A percentile compares a stretch with the other conserved stretches of the same genome.
phyloP scores from a whole-genome alignment of 345 rosid species.

The Eucalyptus erythrocorys region DNA sequence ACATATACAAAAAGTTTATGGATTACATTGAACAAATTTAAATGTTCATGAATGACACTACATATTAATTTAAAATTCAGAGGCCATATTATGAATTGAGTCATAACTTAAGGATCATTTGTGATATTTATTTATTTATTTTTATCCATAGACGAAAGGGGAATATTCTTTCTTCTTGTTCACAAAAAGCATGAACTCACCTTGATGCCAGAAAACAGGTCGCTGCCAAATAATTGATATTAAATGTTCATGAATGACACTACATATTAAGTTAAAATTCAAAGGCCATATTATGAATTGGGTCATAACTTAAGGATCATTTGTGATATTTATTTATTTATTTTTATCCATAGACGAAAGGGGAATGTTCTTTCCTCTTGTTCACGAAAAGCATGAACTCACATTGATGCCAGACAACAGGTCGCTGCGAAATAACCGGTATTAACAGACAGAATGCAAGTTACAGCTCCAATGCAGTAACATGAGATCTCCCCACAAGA shows the following conservation, averaged over 20 bases:
- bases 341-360: not conserved
- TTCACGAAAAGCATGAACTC: not conserved
- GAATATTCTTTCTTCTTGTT: not conserved
- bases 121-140: not conserved
- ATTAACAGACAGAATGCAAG: not conserved
- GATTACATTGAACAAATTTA: accelerated
- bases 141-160: not conserved
- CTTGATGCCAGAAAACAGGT: not conserved
- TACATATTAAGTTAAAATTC: too few relatives aligned
- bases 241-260: not conserved
- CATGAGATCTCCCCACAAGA: not conserved
- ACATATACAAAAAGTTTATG: too few relatives aligned
- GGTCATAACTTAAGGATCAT: too few relatives aligned
- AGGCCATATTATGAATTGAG: accelerated
- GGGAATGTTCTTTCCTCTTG: not conserved
- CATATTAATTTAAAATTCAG: too few relatives aligned
- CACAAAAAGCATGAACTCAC: not conserved
- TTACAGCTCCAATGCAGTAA: not conserved
- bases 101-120: too few relatives aligned
- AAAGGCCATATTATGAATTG: accelerated
- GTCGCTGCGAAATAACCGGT: not conserved
- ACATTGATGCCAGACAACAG: not conserved
- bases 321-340: not conserved
- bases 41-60: accelerated
- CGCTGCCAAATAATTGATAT: not conserved